phyloP scores from a whole-genome alignment of 805 yeast species.

The Brettanomyces naardenensis region DNA sequence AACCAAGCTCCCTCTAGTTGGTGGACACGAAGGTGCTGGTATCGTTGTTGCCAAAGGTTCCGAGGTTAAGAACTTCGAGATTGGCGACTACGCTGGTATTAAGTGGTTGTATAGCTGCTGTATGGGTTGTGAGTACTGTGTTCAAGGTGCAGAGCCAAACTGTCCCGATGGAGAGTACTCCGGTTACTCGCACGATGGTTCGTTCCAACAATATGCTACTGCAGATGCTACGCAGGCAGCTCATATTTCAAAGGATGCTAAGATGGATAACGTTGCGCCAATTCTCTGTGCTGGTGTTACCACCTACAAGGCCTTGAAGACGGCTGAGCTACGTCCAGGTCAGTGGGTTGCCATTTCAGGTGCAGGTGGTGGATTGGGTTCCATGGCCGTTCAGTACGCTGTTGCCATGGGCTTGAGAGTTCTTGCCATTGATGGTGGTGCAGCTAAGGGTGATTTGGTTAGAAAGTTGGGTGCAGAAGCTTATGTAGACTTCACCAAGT shows the following conservation, averaged over 20 bases:
- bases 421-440: conserved; percentile 4
- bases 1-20: conserved; percentile 1
- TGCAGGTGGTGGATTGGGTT: conserved; percentile 4
- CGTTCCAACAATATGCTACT: conserved; percentile 4
- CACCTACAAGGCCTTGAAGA: conserved; percentile 33
- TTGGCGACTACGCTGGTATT: conserved; percentile 55
- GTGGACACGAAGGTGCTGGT: conserved; percentile 4
- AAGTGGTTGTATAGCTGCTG: conserved; percentile 33
- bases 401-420: conserved; percentile 2
- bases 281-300: conserved; percentile 37
- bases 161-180: conserved; percentile 1
- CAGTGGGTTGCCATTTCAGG: conserved; percentile 4
- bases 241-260: not conserved
- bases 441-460: not conserved
- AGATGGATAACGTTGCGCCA: conserved; percentile 3
- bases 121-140: conserved; percentile 2
- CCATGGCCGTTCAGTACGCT: conserved; percentile 2
- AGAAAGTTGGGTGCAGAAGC: conserved; percentile 2
- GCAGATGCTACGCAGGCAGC: conserved; percentile 4
- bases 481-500: conserved; percentile 3
- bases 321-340: conserved; percentile 1
- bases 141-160: conserved; percentile 2
- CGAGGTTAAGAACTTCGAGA: conserved; percentile 19
- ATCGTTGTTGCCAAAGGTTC: conserved; percentile 3
- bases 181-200: conserved; percentile 2